Evolutionary conservation across 257 asterid genomes (phyloP).

Genomic region (Lavandula angustifolia): DNA sequence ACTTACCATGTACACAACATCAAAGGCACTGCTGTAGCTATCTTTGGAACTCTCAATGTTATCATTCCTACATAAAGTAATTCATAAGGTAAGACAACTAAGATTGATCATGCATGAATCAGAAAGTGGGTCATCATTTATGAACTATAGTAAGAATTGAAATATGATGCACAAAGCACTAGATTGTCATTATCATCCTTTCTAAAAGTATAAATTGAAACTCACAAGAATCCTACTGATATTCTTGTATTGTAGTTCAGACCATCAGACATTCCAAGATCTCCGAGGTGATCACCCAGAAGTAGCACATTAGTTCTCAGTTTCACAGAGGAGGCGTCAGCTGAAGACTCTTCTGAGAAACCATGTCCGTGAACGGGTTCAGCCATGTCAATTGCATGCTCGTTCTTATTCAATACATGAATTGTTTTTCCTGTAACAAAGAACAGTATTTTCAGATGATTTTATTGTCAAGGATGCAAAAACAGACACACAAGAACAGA

Average conservation of each 20-base stretch:
- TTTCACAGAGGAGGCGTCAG: constrained; percentile 58
- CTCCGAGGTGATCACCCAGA: constrained; percentile 92
- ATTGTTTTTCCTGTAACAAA: constrained; percentile 73
- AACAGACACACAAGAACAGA: constrained; percentile 9
- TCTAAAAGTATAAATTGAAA: constrained; percentile 15
- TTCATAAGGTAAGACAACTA: background rate
- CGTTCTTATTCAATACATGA: constrained; percentile 89
- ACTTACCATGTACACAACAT: constrained; percentile 78
- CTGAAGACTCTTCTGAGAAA: constrained; percentile 45
- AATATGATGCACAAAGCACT: too few species aligned
- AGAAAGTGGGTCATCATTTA: background rate
- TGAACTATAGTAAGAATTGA: too few species aligned
- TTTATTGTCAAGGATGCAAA: constrained; percentile 6
- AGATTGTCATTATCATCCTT: too few species aligned
- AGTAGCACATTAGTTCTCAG: constrained; percentile 85
- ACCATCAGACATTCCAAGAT: constrained; percentile 96
- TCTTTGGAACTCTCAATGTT: constrained; percentile 71
- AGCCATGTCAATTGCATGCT: constrained; percentile 97
- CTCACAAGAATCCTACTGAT: constrained; percentile 93
- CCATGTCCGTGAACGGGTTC: constrained; percentile 68
- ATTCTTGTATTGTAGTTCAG: constrained; percentile 71
- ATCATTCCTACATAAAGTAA: constrained; percentile 63
- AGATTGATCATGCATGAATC: too few species aligned
- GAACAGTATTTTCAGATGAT: constrained; percentile 26
- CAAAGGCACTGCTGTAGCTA: constrained; percentile 69